Percentiles rank a stretch among this genome's conserved stretches.
phyloP scores from a whole-genome alignment of 2,329 filamentous ascomycete species.

The Xylariaceae sp. region DNA sequence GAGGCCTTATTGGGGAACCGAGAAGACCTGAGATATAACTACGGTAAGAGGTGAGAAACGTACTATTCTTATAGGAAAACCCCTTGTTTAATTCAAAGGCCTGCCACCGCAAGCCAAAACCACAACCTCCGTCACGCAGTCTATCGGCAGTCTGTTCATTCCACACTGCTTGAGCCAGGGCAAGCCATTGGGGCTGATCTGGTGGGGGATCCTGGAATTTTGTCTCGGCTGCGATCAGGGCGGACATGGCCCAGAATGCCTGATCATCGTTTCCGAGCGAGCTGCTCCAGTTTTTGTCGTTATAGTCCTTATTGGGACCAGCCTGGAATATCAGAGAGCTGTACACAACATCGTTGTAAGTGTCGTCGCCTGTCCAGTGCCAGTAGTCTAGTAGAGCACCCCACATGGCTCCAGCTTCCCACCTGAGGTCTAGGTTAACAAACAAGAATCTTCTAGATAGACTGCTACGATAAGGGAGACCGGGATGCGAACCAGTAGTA shows the following conservation, averaged over 20 bases:
- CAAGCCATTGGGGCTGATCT: constrained; percentile 64
- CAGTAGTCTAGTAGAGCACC: constrained; percentile 61
- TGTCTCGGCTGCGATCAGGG: constrained; percentile 66
- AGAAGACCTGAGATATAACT: background rate
- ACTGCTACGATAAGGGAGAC: background rate
- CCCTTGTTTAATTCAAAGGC: constrained; percentile 66
- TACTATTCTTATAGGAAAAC: constrained; percentile 53
- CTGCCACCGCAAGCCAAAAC: constrained; percentile 71
- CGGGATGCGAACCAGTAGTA: constrained; percentile 40
- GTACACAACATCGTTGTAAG: constrained; percentile 56
- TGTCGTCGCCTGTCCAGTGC: constrained; percentile 60
- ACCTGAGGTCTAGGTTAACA: constrained; percentile 48
- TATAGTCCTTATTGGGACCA: constrained; percentile 53
- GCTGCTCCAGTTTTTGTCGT: constrained; percentile 51
- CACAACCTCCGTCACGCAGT: constrained; percentile 64
- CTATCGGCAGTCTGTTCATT: constrained; percentile 62
- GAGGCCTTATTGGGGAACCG: background rate
- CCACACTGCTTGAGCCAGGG: constrained; percentile 68
- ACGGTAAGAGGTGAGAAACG: constrained; percentile 10
- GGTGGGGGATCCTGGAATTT: constrained; percentile 62
- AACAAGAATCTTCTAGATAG: background rate
- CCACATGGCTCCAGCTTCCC: constrained; percentile 62
- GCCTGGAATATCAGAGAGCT: constrained; percentile 53
- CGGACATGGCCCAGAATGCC: constrained; percentile 70
- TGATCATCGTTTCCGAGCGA: constrained; percentile 62